Base-by-base conservation (phyloP, 1,284 basidiomycete species). In the Moesziomyces sp. region DNA sequence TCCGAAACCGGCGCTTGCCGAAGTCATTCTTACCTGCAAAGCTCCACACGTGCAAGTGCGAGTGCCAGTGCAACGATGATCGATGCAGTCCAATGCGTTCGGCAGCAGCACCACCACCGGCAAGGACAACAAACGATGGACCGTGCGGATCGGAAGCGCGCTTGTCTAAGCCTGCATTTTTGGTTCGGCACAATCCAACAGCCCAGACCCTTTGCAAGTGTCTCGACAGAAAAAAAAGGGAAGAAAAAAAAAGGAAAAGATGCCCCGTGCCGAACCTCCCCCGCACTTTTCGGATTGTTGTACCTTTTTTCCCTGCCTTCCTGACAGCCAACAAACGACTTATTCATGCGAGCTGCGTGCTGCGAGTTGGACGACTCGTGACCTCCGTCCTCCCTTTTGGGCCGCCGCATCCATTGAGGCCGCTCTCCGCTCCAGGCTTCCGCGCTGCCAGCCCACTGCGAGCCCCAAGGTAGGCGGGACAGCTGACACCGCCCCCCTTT, bases 321-420 rank as follows among this genome's bases (percentile, higher is more conserved):
- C 23, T 23, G 11, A 16, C 16, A 28, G n/a, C 10, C 30, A 10
- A 33, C 30, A 33, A 33, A 13, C 3, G 30, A 33, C 13, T 33
- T 33, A 46, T 48, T 47, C 35, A 56, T 56, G 54, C 46, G 48
- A 33, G 30, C 30, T 33, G 30, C 30, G 30, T 19, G 35, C n/a
- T 28, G 46, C 54, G 43, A 56, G 47, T 47, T 43, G 9, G 19
- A 56, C 54, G 45, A 47, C 54, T 43, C 54, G 54, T 56, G 54
- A 56, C 54, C 45, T 30, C 44, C 19, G 24, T 3, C n/a, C 18
- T 14, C 13, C 44, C 44, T 45, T 23, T 43, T 23, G 8, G 44
- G 23, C 13, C 9, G 21, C 42, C 19, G 44, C 44, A 45, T 18
- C 42, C 42, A 43, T n/a, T 19, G 18, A 9, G 10, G 14, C 18